phyloP scores from a whole-genome alignment of 2,329 filamentous ascomycete species.

The Fusarium sp. region DNA sequence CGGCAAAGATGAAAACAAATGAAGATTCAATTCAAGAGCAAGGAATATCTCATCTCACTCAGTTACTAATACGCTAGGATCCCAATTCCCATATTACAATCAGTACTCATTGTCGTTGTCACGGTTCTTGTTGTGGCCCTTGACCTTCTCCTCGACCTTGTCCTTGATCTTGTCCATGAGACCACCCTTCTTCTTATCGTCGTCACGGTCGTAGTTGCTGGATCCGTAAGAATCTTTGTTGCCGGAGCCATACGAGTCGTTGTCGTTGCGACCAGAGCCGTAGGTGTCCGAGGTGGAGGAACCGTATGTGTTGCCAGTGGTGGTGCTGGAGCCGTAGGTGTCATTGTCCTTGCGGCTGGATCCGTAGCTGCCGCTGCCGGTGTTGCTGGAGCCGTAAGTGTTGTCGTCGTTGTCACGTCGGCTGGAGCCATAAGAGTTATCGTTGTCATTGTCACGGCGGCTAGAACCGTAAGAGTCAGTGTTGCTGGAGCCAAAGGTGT shows the following conservation, averaged over 20 bases:
- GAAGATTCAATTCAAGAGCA: slow-evolving; percentile 6
- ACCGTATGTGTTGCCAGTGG: slow-evolving; percentile 9
- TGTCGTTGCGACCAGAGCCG: not conserved
- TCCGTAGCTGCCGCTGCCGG: slow-evolving; percentile 3
- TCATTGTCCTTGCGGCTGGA: slow-evolving; percentile 9
- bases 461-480: slow-evolving; percentile 6
- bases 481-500: not conserved
- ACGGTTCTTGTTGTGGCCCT: slow-evolving; percentile 55
- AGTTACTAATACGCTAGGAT: slow-evolving; percentile 9
- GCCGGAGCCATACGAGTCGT: slow-evolving; percentile 10
- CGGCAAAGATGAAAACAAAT: not conserved
- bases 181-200: slow-evolving; percentile 52
- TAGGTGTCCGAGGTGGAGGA: not conserved
- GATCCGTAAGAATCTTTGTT: slow-evolving; percentile 20
- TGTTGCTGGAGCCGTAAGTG: slow-evolving; percentile 2
- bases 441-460: slow-evolving; percentile 21
- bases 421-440: slow-evolving; percentile 8
- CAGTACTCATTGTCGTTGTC: slow-evolving; percentile 42
- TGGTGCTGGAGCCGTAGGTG: not conserved
- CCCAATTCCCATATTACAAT: slow-evolving; percentile 1
- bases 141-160: slow-evolving; percentile 64
- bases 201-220: not conserved
- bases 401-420: slow-evolving; percentile 13
- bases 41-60: slow-evolving; percentile 15
- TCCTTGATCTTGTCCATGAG: slow-evolving; percentile 68